Evolutionary conservation across 331 rosid species (phyloP), one percentile per base, ranked within the genome.

Genomic region (Rhamnella rubrinervis): DNA sequence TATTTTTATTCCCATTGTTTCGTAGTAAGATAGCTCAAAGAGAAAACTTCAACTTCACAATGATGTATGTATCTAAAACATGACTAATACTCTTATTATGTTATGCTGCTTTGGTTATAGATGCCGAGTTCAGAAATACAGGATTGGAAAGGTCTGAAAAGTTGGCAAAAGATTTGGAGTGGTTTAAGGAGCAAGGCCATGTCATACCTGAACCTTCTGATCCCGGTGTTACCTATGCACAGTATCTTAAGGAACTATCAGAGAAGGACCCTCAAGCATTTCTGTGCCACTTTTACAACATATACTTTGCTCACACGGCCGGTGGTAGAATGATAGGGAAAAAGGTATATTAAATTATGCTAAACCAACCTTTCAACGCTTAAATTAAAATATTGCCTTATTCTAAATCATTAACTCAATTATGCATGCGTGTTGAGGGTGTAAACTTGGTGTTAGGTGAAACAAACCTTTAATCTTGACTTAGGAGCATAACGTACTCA

Each of bases 251-350:
- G 63, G 96, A 91, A 58, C 69, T 95, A 59, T 86, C 97, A 0
- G 89, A 80, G 66, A 85, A 80, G 8, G 96, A 95, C 81, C 92
- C 97, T 38, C 99, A 89, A 73, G 96, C 97, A 51, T 91, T 95
- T 82, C 70, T 95, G 47, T 95, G 97, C 86, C 99, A 95, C 83
- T 95, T 95, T 68, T 95, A 95, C 81, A 95, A 95, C 75, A 82
- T 81, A 57, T 95, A 91, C 88, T 95, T 95, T 70, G 99, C 99
- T 63, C 99, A 95, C 74, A 26, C 93, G 13, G 99, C 99, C 40
- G 99, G 99, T 16, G 99, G 99, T 65, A 89, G 99, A 74, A 91
- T 95, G 96, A 95, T 95, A 40, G 99, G 99, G 58, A 91, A 67
- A 75, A 95, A 95, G 96, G 97, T 95, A 87, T 78, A 20, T 20